Base-by-base conservation (phyloP, 2,329 filamentous ascomycete species). In the Diatrype stigma region DNA sequence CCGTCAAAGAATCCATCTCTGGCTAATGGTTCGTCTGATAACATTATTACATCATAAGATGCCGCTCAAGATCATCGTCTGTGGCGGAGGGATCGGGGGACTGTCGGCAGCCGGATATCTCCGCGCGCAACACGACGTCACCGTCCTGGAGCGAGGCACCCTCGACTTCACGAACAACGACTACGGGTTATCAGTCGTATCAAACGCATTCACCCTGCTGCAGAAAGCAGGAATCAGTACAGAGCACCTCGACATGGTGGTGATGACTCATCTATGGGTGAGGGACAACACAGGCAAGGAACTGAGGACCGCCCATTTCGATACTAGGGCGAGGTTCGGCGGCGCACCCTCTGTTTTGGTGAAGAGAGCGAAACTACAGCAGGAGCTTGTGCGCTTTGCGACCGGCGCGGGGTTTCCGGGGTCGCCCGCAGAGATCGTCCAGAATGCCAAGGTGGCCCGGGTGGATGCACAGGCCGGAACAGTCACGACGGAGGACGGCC, bases 91-190 rank as follows among this genome's bases (percentile, higher is more conserved):
- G n/a, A 56, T 62, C 12, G 60, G 57, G 8, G 57, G 60, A 1
- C 51, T 60, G 8, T 51, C 60, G n/a, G 60, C 57, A 5, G 60
- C 60, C 17, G 56, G 56, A n/a, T 61, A 52, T 42, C 56, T 60
- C 17, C 57, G 60, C 21, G 53, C 46, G n/a, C 53, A 57, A 16
- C 60, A 62, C 46, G 21, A 57, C 12, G 60, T 62, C 45, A 61
- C 57, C 2, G 47, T 62, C 17, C 54, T 60, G n/a, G 59, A 62
- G 48, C 57, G 59, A 12, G 53, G 57, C 40, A 48, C 48, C 6
- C 52, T 57, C 6, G 55, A 57, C 44, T 55, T 57, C 34, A 46
- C 47, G 3, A 40, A 34, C 42, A 48, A 60, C 32, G 59, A 60
- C 48, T 59, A 62, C 38, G 60, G 60, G 3, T 30, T 62, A 17